phyloP scores from a whole-genome alignment of 2,329 filamentous ascomycete species.

The Fusarium sp. region DNA sequence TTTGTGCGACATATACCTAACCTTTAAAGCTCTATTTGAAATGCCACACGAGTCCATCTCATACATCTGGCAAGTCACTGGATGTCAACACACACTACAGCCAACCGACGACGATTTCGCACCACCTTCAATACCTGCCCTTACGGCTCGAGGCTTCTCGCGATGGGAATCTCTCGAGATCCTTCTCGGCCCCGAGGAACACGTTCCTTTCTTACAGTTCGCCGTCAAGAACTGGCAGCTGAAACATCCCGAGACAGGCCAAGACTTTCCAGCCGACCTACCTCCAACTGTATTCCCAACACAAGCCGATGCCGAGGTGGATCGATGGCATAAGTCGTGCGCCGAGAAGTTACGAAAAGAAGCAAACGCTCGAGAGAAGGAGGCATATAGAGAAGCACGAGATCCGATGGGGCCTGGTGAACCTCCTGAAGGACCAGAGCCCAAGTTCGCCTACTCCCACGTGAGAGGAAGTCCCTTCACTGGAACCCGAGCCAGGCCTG shows the following conservation, averaged over 20 bases:
- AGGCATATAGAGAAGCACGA: conserved; percentile 35
- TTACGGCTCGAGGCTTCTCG: conserved; percentile 86
- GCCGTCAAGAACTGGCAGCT: conserved; percentile 82
- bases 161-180: conserved; percentile 95
- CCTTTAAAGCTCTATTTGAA: conserved; percentile 73
- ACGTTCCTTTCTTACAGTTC: conserved; percentile 83
- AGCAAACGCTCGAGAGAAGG: conserved; percentile 51
- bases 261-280: conserved; percentile 69
- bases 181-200: conserved; percentile 85
- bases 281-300: conserved; percentile 73
- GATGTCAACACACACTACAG: conserved; percentile 88
- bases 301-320: conserved; percentile 79
- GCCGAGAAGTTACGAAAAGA: conserved; percentile 75
- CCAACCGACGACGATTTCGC: conserved; percentile 77
- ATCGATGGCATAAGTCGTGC: conserved; percentile 85
- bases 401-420: conserved; percentile 41
- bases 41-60: conserved; percentile 80
- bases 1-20: conserved; percentile 8
- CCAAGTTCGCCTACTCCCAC: conserved; percentile 52
- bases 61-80: conserved; percentile 91
- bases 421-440: conserved; percentile 44
- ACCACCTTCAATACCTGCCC: conserved; percentile 79
- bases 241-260: conserved; percentile 76
- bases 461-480: conserved; percentile 43
- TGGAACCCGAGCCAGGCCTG: conserved; percentile 43